Evolutionary conservation across 345 rosid species (phyloP).

Genomic region (Hirschfeldia incana): DNA sequence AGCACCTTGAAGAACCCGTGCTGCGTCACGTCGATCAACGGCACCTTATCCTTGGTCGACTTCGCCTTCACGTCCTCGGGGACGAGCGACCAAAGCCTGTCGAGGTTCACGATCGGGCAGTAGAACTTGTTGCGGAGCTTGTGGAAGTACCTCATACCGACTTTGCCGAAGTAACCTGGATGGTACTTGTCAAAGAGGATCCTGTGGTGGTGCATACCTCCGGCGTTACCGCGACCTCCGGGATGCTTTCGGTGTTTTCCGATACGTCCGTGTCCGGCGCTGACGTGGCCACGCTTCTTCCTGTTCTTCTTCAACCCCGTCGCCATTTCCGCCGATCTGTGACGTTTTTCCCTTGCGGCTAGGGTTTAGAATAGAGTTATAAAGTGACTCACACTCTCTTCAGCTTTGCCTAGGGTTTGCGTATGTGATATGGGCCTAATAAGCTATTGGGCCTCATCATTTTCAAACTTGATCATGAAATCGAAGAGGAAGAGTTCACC

Average conservation of each 20-base stretch:
- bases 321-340: not conserved
- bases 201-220: slow-evolving; percentile 1
- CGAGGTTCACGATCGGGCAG: not conserved
- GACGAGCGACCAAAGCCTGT: not conserved
- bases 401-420: slow-evolving; percentile 15
- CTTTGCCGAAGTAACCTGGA: not conserved
- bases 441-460: too few species aligned
- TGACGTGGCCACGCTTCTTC: not conserved
- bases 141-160: not conserved
- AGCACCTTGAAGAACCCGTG: not conserved
- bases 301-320: not conserved
- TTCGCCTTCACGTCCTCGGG: not conserved
- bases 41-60: not conserved
- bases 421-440: not conserved
- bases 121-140: not conserved
- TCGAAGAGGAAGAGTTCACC: too few species aligned
- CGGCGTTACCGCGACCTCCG: not conserved
- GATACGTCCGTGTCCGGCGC: slow-evolving; percentile 1
- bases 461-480: too few species aligned
- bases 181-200: not conserved
- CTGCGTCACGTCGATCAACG: not conserved
- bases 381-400: slow-evolving; percentile 14
- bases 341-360: slow-evolving; percentile 5
- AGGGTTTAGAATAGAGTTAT: slow-evolving; percentile 5
- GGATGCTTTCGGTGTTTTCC: not conserved